Evolutionary conservation across 108 stramenopile species (phyloP), one percentile per base, ranked within the genome.

Genomic region (Pelagomonas calceolata): DNA sequence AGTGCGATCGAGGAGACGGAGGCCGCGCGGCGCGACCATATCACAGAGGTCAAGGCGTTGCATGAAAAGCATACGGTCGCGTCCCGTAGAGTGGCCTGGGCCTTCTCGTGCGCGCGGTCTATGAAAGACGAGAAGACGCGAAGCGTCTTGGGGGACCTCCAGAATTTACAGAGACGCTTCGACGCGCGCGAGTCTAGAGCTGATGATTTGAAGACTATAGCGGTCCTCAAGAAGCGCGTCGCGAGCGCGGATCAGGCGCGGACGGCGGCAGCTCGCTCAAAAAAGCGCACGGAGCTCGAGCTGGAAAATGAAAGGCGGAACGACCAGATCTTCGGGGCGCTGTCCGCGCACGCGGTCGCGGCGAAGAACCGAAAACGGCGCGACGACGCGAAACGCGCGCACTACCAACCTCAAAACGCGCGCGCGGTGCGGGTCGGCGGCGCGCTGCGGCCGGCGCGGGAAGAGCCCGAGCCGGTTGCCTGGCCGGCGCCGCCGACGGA

Each of bases 251-350:
- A 43, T 12, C 39, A 12, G 9, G 39, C 39, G 39, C 39, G 39
- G 9, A 43, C 39, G 39, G 9, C 12, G 9, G n/a, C n/a, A n/a
- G n/a, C n/a, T n/a, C n/a, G n/a, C n/a, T n/a, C n/a, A n/a, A n/a
- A n/a, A n/a, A n/a, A n/a, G 32, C 64, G 63, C 17, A 72, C 32
- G 34, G 36, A 72, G 65, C 71, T 72, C 35, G 71, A 72, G 71
- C 71, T 72, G n/a, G 63, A 64, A 14, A 60, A 72, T 32, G 65
- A 65, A 0, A 21, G 36, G 16, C 36, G 26, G 60, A 72, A 30
- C 26, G 71, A 65, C 34, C 33, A 34, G 18, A 72, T 72, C 65
- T 72, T 72, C 34, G 71, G 71, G 39, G 39, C 39, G 39, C 39
- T 5, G 39, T 43, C 39, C 39, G 39, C 39, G 39, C 39, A 12